Base-by-base conservation (phyloP, 2,329 filamentous ascomycete species). In the Beauveria asiatica region DNA sequence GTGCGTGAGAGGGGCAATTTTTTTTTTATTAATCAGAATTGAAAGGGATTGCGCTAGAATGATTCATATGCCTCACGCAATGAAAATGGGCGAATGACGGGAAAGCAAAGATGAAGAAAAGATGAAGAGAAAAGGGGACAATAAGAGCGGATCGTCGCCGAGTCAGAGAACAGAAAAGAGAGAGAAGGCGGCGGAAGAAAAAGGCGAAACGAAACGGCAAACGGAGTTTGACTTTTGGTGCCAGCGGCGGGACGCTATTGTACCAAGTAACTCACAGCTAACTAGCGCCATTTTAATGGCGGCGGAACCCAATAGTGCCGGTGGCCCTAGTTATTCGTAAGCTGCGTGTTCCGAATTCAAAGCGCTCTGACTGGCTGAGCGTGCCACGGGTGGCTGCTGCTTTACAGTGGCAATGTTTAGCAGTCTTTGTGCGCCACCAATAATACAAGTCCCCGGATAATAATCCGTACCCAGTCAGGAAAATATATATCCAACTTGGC, bases 281-380 rank as follows among this genome's bases (percentile, higher is more conserved):
- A 17, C 11, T 23, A 44, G 49, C 39, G 49, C 21, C 48, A 17
- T 19, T 21, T 23, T 33, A 23, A 21, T 19, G 13, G 57, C 57
- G 41, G 57, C 57, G 57, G 57, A 60, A 54, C 25, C 42, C 23
- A 21, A 19, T 27, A 53, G 57, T 25, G 49, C 49, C 49, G 49
- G 41, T 52, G 48, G n/a, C 53, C 30, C 33, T 37, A 37, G 11
- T 37, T 13, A 5, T 37, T 37, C 5, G 33, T 57, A 45, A 37
- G 55, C 30, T 58, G 56, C 37, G 46, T 58, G 46, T 51, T 59
- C 57, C 27, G 27, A 59, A 59, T 59, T 53, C 25, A n/a, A 25
- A 25, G 19, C n/a, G 25, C 48, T 39, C 39, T 59, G 57, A 59
- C n/a, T 59, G 57, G 57, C 41, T 59, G 49, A 25, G 5, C 1